Percentiles rank a stretch among this genome's conserved stretches.
Conservation (phyloP, 129 eudicot genomes). For the Pseudognaphalium luteoalbum region DNA sequence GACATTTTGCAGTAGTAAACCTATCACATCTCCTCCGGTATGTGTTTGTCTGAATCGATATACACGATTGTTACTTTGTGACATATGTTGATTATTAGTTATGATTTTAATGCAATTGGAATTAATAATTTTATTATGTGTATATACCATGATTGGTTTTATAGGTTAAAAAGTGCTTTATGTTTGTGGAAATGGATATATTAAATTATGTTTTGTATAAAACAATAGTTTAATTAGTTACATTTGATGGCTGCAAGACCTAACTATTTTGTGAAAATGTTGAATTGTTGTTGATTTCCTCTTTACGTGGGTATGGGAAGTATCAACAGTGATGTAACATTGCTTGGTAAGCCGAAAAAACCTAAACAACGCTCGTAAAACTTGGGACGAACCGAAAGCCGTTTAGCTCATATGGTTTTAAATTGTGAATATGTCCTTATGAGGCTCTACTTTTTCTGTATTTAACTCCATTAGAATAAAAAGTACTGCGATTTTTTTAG, state of each 20-base stretch:
- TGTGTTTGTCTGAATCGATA: not conserved
- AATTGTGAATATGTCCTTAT: conserved; percentile 1
- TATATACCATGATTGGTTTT: not conserved
- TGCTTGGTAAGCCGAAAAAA: conserved; percentile 5
- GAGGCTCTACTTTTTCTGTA: too few species aligned
- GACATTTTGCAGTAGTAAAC: conserved; percentile 33
- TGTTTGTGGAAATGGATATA: conserved; percentile 9
- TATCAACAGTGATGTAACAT: not conserved
- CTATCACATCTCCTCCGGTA: conserved; percentile 31
- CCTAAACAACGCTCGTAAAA: not conserved
- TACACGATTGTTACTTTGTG: not conserved
- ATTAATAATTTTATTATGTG: not conserved
- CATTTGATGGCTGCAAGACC: conserved; percentile 1
- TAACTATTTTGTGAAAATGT: not conserved
- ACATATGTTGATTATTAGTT: too few species aligned
- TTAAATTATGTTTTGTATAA: not conserved
- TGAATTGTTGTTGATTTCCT: not conserved
- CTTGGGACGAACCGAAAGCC: not conserved
- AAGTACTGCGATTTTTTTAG: too few species aligned
- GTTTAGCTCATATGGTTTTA: not conserved
- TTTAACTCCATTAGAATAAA: too few species aligned
- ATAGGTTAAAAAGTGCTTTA: not conserved
- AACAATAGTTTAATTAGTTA: not conserved
- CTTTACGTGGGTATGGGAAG: conserved; percentile 4
- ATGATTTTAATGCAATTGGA: not conserved